phyloP scores from a whole-genome alignment of 2,329 filamentous ascomycete species.

The Neofusicoccum sp. region DNA sequence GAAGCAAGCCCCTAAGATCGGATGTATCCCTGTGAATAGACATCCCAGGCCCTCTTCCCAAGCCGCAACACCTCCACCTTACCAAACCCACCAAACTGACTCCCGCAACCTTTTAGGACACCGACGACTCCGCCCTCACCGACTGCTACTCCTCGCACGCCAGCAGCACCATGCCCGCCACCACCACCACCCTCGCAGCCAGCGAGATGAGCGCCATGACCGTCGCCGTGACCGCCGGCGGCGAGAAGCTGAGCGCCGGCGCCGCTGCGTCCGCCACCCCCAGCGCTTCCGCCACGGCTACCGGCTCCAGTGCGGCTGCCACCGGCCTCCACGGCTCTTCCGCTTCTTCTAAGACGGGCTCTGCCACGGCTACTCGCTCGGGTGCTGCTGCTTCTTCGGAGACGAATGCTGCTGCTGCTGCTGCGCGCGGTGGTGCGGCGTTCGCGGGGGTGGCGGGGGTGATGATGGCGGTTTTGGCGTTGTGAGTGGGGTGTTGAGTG shows the following conservation, averaged over 20 bases:
- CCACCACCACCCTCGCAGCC: not conserved
- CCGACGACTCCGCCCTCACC: not conserved
- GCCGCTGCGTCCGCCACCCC: not conserved
- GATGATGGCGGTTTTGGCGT: constrained; percentile 3
- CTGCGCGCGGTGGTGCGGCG: not conserved
- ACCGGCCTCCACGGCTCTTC: not conserved
- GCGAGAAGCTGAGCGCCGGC: constrained; percentile 7
- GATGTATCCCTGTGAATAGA: too few species aligned
- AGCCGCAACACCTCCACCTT: not conserved
- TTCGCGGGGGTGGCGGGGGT: not conserved
- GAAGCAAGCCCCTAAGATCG: too few species aligned
- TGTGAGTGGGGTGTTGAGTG: not conserved
- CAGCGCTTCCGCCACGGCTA: not conserved
- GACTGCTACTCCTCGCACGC: not conserved
- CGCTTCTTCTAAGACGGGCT: not conserved
- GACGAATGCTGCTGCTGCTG: not conserved
- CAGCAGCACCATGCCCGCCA: constrained; percentile 2
- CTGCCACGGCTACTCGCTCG: not conserved
- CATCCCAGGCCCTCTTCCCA: not conserved
- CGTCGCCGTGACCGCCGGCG: constrained; percentile 6
- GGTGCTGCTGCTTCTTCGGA: not conserved
- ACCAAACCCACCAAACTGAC: not conserved
- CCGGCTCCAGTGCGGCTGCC: not conserved
- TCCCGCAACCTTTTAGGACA: not conserved
- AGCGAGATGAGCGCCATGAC: not conserved